A percentile compares a stretch with the other conserved stretches of the same genome.
These are phyloP conservation scores for Penicillium paneum DNA, from an alignment of 2,329 filamentous ascomycete genomes.

Conservation along the genomic window DNA sequence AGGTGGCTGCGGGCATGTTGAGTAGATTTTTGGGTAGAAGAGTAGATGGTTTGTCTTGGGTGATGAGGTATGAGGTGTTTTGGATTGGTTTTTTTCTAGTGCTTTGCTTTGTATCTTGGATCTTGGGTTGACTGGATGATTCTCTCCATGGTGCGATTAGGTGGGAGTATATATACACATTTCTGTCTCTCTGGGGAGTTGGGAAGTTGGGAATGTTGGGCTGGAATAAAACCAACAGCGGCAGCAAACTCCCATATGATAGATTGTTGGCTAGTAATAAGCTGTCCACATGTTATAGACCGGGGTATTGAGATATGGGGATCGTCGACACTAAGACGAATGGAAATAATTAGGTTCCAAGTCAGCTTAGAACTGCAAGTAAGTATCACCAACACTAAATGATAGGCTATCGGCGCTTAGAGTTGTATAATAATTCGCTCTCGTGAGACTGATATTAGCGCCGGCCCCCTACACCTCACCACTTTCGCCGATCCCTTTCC, in stretches of 20 bases:
- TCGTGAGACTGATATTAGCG: constrained; percentile 3
- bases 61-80: too few species aligned
- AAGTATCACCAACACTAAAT: not conserved
- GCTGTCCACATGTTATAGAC: constrained; percentile 5
- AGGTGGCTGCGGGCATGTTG: not conserved
- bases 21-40: not conserved
- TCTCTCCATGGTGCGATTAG: not conserved
- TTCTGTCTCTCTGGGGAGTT: not conserved
- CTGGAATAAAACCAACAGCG: constrained; percentile 4
- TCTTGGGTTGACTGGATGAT: not conserved
- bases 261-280: constrained; percentile 1
- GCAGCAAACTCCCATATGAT: not conserved
- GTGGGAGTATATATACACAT: not conserved
- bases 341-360: not conserved
- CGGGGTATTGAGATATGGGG: not conserved
- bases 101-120: not conserved
- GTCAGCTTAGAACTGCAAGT: not conserved
- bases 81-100: not conserved
- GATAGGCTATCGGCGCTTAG: constrained; percentile 4
- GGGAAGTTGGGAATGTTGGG: not conserved
- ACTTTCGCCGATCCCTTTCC: not conserved
- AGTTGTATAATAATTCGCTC: constrained; percentile 5
- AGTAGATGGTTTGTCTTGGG: not conserved
- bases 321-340: not conserved
- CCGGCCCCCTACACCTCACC: not conserved